Evolutionary conservation across 225 moss, liverwort and hornwort species (phyloP), one percentile per base, ranked within the genome.

Genomic region (Climacium dendroides): DNA sequence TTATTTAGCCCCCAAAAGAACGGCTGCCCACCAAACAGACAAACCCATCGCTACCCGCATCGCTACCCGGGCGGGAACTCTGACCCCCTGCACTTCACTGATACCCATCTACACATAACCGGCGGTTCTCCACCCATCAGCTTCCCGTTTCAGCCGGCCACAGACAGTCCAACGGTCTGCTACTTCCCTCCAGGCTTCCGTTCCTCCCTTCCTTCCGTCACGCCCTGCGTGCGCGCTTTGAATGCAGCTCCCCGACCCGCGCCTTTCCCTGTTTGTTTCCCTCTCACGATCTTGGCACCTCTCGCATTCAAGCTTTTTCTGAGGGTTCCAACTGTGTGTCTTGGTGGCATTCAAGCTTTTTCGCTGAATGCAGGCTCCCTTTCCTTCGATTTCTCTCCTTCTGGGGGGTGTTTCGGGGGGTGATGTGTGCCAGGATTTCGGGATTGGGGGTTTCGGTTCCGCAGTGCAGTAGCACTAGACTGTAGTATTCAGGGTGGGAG

Each of bases 91-190:
- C 37, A 37, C 37, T 7, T 54, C 4, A 0, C 10, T 4, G 11
- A 83, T 47, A 72, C 62, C 64, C 64, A 11, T 2, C 12, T 34
- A 13, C 10, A 1, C 2, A n/a, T 52, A 61, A 41, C 89, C 66
- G 41, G 32, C 1, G 35, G 64, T 30, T 71, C 79, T 67, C 64
- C 4, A 39, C 11, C 15, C n/a, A n/a, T 15, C n/a, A 61, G 69
- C 62, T 60, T 62, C 60, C 84, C 91, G 90, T 86, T 85, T 86
- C 86, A 88, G 88, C 88, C 91, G 89, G 87, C 86, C 75, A 47
- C 29, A n/a, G 48, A 26, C 65, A 28, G 78, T 25, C 66, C 91
- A 92, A 92, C 90, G 91, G 91, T 92, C 91, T 64, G 26, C 74
- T 87, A 1, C 43, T 79, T 62, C 64, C 48, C 24, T 58, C 41